Conservation (phyloP, 1,139 yeast species). For the Suhomyces yuchorum region DNA sequence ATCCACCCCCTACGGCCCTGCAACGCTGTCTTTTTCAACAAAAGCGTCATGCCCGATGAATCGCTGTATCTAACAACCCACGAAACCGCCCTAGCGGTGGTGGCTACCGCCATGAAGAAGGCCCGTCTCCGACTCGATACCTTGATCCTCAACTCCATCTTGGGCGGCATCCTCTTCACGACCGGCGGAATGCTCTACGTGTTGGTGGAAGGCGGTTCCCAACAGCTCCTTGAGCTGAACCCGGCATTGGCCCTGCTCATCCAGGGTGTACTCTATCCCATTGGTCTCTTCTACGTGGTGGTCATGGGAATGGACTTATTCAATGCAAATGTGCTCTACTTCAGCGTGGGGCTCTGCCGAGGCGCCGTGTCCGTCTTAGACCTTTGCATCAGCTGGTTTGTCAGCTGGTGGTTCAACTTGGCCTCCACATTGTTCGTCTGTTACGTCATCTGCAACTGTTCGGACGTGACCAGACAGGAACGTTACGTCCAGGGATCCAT, state of each 20-base stretch:
- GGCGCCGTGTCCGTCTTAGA: slow-evolving; percentile 70
- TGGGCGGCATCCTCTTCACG: slow-evolving; percentile 71
- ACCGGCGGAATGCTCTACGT: slow-evolving; percentile 75
- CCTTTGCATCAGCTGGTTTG: slow-evolving; percentile 64
- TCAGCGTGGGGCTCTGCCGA: slow-evolving; percentile 65
- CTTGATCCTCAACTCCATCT: slow-evolving; percentile 58
- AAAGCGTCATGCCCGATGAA: slow-evolving; percentile 17
- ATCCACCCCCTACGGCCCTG: background rate
- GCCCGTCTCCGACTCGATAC: slow-evolving; percentile 64
- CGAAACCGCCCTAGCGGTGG: slow-evolving; percentile 79
- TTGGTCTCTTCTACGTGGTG: slow-evolving; percentile 74
- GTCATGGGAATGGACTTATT: slow-evolving; percentile 72
- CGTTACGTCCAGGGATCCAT: slow-evolving; percentile 49
- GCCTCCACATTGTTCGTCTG: slow-evolving; percentile 66
- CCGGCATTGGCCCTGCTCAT: slow-evolving; percentile 57
- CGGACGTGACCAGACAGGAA: slow-evolving; percentile 47
- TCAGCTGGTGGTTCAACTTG: slow-evolving; percentile 67
- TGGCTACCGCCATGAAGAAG: slow-evolving; percentile 82
- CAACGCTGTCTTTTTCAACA: background rate
- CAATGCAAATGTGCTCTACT: slow-evolving; percentile 71
- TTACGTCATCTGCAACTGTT: slow-evolving; percentile 59
- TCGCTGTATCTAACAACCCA: slow-evolving; percentile 62
- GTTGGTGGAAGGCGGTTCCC: slow-evolving; percentile 54
- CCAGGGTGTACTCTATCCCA: slow-evolving; percentile 63
- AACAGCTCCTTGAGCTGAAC: slow-evolving; percentile 39